Evolutionary conservation across 129 eudicot species (phyloP).

Genomic region (Artemisia argyi): DNA sequence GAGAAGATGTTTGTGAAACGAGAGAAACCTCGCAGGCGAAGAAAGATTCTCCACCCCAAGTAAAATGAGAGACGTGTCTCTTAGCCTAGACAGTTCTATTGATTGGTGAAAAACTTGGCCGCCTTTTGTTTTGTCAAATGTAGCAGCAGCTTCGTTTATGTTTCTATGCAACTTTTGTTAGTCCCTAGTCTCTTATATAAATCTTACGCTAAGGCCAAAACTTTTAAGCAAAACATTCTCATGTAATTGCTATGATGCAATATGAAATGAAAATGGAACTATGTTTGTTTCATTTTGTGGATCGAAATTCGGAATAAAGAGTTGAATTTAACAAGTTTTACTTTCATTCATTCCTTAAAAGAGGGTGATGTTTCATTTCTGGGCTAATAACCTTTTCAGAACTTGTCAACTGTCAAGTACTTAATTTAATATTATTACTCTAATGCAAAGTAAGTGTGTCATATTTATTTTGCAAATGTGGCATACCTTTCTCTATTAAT

Average conservation of each 20-base stretch:
- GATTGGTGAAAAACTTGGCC: slow-evolving; percentile 15
- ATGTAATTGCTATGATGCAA: slow-evolving; percentile 20
- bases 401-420: too few relatives aligned
- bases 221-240: slow-evolving; percentile 10
- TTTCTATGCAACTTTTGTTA: slow-evolving; percentile 19
- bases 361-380: too few relatives aligned
- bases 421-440: too few relatives aligned
- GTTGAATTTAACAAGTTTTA: not conserved
- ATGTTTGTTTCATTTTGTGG: slow-evolving; percentile 16
- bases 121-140: slow-evolving; percentile 18
- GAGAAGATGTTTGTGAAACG: slow-evolving; percentile 88
- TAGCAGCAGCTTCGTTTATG: slow-evolving; percentile 15
- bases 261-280: not conserved
- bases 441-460: too few relatives aligned
- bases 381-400: too few relatives aligned
- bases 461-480: too few relatives aligned
- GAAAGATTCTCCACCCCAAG: slow-evolving; percentile 66
- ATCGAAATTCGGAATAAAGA: not conserved
- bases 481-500: too few relatives aligned
- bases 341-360: too few relatives aligned
- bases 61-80: slow-evolving; percentile 8
- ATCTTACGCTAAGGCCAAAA: slow-evolving; percentile 17
- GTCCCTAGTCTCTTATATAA: slow-evolving; percentile 13
- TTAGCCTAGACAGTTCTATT: slow-evolving; percentile 18
- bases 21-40: slow-evolving; percentile 87